Base-by-base conservation (phyloP, 768 basidiomycete species). In the Serendipita vermifera region DNA sequence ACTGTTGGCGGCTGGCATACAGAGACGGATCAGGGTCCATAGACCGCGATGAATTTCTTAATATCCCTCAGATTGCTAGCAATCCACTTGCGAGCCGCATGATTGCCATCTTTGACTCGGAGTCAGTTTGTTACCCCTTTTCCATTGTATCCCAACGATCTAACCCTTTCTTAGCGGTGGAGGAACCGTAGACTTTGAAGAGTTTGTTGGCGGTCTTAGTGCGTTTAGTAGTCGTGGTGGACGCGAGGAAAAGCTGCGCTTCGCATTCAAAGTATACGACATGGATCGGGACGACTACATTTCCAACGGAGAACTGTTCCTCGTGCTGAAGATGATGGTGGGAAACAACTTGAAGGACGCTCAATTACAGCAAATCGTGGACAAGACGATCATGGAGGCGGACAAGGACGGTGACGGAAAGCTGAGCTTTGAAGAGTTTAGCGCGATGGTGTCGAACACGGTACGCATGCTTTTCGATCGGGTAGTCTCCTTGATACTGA, bases 261-360 rank as follows among this genome's bases (percentile, higher is more conserved):
- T 99, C 65, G 96, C 96, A 24, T 99, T 99, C 81, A 98, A 98
- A 68, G 96, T 99, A 53, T 99, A 99, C 64, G 96, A 99, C 66
- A 89, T 99, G 67, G 96, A 99, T 68, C 79, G 96, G 54, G 96
- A 99, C 65, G 92, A 91, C 5, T 99, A 71, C 71, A 99, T 99
- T 68, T 96, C 92, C 11, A 99, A 99, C 65, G 96, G 96, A 56
- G 96, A 99, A 70, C 80, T 99, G 29, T 99, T 97, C 74, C 73
- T 99, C 43, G 96, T 99, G 35, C 74, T 99, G 61, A 99, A 99
- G 78, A 98, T 98, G 90, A 99, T 99, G 96, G 96, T 98, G 51
- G 96, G 96, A 32, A 97, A 87, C 69, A 99, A 99, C 70, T 74
- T 99, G 64, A 99, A 99, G 90, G 96, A 99, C 67, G 88, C 94